Base-by-base conservation (phyloP, 768 basidiomycete species). In the Pulveroboletus frians region DNA sequence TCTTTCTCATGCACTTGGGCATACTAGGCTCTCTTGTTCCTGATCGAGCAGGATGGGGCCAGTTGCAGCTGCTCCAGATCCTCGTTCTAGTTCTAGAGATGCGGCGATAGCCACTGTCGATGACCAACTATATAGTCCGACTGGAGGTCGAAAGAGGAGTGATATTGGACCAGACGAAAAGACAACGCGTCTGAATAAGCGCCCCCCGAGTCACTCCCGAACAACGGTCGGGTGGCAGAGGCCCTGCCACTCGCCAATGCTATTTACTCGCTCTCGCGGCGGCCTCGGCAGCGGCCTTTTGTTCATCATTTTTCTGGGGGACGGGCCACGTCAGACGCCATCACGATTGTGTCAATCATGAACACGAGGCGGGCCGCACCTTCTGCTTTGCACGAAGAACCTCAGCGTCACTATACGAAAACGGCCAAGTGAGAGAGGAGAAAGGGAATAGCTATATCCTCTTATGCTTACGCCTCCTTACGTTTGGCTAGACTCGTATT, bases 311-410 rank as follows among this genome's bases (percentile, higher is more conserved):
- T 73, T 80, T 79, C 80, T 82, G 54, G 32, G 44, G 29, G 39
- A 35, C 43, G 38, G 21, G 14, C 49, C 39, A 31, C 35, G 49
- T 64, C 46, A 50, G 53, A 21, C 29, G 10, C 20, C 23, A 42
- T 43, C 30, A 11, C 2, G 32, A 29, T 39, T 14, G n/a, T 18
- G 43, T 39, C 18, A 26, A 39, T 43, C 32, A 40, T 23, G 20
- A 43, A 27, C 53, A 48, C 40, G 47, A 54, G 54, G 43, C 34
- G 36, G 36, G 20, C 14, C 73, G 36, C 69, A 83, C 88, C 83
- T 84, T 87, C 66, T 90, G 88, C 65, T 91, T 91, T 52, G 81
- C 80, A 49, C 84, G 77, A 51, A 91, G 65, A 39, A 79, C 78
- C 58, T 84, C 84, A 37, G 88, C 87, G 66, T 91, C 87, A 50